phyloP scores from a whole-genome alignment of 306 rosid species.

The Cicer judaicum region DNA sequence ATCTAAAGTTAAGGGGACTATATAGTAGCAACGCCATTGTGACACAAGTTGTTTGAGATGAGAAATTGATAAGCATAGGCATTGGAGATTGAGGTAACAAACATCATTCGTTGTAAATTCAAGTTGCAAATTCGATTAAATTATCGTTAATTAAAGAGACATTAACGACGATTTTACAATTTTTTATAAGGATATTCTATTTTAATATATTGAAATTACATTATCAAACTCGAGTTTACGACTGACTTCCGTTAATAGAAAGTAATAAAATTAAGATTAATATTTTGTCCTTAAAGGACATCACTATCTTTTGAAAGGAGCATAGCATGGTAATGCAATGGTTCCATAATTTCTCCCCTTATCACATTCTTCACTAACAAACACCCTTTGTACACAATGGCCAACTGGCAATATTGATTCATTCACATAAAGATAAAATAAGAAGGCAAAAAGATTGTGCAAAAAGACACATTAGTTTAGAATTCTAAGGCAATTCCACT shows the following conservation, averaged over 20 bases:
- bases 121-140: slow-evolving; percentile 26
- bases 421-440: slow-evolving; percentile 62
- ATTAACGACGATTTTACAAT: no score
- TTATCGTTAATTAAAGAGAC: no score
- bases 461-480: slow-evolving; percentile 61
- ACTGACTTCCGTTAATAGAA: slow-evolving; percentile 19
- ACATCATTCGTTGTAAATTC: background rate
- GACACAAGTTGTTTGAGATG: no score
- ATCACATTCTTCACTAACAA: slow-evolving; percentile 39
- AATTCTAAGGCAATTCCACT: slow-evolving; percentile 55
- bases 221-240: no score
- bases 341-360: slow-evolving; percentile 41
- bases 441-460: slow-evolving; percentile 60
- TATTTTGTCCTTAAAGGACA: slow-evolving; percentile 51
- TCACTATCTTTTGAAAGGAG: slow-evolving; percentile 47
- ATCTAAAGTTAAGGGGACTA: slow-evolving; percentile 49
- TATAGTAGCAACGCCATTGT: background rate
- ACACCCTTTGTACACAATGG: slow-evolving; percentile 52
- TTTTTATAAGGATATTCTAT: no score
- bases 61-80: no score
- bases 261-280: slow-evolving; percentile 43
- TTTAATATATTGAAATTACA: background rate
- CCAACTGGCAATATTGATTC: slow-evolving; percentile 85
- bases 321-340: slow-evolving; percentile 46
- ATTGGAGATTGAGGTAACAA: no score